Evolutionary conservation across 805 yeast species (phyloP), one percentile per base, ranked within the genome.

Genomic region (Lipomyces sp.): DNA sequence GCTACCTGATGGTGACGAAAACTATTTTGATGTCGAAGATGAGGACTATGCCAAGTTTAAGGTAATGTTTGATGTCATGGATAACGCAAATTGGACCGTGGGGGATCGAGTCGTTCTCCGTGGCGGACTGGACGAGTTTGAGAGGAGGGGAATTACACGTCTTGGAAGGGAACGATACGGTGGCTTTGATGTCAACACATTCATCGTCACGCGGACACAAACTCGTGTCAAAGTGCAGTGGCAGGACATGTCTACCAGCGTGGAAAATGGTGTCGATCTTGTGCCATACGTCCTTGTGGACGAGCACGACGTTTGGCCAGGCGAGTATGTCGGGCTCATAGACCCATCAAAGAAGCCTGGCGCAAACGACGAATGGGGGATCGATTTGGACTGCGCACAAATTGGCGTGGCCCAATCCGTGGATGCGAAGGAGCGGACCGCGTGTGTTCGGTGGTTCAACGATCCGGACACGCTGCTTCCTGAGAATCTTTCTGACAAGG

Each of bases 281-380:
- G 44, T 41, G 8, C 58, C 59, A 18, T 53, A 53, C 28, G 24
- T 49, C 21, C 39, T 43, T 2, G 55, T 54, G 4, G 59, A 55
- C 44, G 59, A 55, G 37, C 58, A 55, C 22, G 59, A 55, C 11
- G 33, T 55, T 19, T 55, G 58, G 55, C 59, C 59, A 4, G 58
- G 58, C 21, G 55, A 49, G 26, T 55, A 49, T 23, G 55, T 55
- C 18, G 57, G 49, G 5, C 38, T 49, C 14, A 55, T 47, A 35
- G 45, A 51, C 24, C 41, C 31, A 32, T 31, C 39, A 13, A 33
- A 35, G 22, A 31, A 33, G 40, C 33, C 24, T 10, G 14, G 38
- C 3, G 7, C 47, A 8, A 36, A 38, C 2, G 22, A 19, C 11
- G 26, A 37, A 11, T 35, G 16, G 29, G 47, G 33, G 7, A 24